Evolutionary conservation across 495 filamentous ascomycete genomes (phyloP).

Genomic region (Poronia punctata): DNA sequence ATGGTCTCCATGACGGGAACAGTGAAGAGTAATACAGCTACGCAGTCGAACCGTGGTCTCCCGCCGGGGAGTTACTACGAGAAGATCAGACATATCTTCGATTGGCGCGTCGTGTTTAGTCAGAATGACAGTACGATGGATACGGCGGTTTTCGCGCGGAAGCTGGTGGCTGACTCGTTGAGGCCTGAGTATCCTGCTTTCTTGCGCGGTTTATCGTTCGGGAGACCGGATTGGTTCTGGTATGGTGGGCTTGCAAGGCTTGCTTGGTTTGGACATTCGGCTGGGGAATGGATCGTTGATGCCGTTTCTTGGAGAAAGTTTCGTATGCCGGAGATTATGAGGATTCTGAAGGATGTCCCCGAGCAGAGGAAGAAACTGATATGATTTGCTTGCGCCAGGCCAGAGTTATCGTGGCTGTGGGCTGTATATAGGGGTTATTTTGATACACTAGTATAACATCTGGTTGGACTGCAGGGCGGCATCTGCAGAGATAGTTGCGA

Average conservation of each 20-base stretch:
- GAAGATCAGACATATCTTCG: slow-evolving; percentile 32
- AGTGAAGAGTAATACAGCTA: slow-evolving; percentile 39
- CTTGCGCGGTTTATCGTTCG: slow-evolving; percentile 31
- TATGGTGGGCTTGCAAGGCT: slow-evolving; percentile 28
- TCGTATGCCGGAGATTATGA: slow-evolving; percentile 31
- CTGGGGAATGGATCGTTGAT: slow-evolving; percentile 40
- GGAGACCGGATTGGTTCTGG: slow-evolving; percentile 44
- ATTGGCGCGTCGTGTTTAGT: slow-evolving; percentile 37
- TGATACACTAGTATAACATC: no score
- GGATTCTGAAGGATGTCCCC: slow-evolving; percentile 18
- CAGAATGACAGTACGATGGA: slow-evolving; percentile 36
- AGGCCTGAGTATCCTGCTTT: slow-evolving; percentile 25
- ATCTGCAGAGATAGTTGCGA: no score
- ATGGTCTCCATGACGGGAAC: slow-evolving; percentile 45
- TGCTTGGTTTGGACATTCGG: slow-evolving; percentile 28
- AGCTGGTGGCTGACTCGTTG: slow-evolving; percentile 32
- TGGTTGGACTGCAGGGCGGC: no score
- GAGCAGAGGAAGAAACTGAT: slow-evolving; percentile 18
- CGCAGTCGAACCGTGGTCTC: slow-evolving; percentile 28
- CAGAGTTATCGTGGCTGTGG: no score
- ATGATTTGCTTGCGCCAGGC: not conserved
- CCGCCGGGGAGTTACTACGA: slow-evolving; percentile 36
- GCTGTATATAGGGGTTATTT: no score
- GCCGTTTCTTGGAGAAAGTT: slow-evolving; percentile 29
- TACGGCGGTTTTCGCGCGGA: slow-evolving; percentile 31